A percentile compares a stretch with the other conserved stretches of the same genome.
These are phyloP conservation scores for Brettanomyces naardenensis DNA, from an alignment of 805 yeast genomes.

Conservation along the genomic window DNA sequence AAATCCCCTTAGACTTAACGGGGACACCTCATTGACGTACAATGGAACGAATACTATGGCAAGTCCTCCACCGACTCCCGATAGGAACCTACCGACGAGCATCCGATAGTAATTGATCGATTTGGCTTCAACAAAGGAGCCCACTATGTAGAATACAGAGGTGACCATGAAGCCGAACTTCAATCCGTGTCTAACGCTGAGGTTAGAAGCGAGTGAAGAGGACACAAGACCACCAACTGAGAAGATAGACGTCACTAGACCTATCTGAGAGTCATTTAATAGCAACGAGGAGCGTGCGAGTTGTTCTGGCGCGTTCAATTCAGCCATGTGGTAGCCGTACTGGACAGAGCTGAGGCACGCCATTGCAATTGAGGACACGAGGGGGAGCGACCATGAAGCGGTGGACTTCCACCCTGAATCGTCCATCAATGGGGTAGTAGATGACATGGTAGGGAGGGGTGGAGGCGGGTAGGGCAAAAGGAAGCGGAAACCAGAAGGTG, in stretches of 20 bases:
- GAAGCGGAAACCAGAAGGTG: not conserved
- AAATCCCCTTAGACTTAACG: constrained; percentile 58
- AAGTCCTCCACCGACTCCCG: constrained; percentile 84
- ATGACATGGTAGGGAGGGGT: not conserved
- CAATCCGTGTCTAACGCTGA: constrained; percentile 65
- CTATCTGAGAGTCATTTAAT: constrained; percentile 42
- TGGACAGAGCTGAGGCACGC: constrained; percentile 77
- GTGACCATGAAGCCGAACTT: constrained; percentile 44
- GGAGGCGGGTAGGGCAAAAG: not conserved
- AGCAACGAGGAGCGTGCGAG: constrained; percentile 29
- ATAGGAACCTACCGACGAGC: constrained; percentile 61
- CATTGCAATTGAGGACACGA: constrained; percentile 41
- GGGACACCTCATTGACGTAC: constrained; percentile 74
- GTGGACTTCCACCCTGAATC: not conserved
- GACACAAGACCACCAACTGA: constrained; percentile 81
- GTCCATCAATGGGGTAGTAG: too few species aligned
- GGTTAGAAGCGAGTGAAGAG: constrained; percentile 56
- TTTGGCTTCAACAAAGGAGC: constrained; percentile 53
- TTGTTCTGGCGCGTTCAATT: constrained; percentile 82
- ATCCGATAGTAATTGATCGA: constrained; percentile 37
- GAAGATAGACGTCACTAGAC: constrained; percentile 69
- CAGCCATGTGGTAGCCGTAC: constrained; percentile 93
- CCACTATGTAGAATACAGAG: constrained; percentile 44
- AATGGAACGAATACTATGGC: constrained; percentile 82
- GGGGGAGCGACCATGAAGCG: constrained; percentile 20